phyloP scores from a whole-genome alignment of 176 grass and related monocot species.

The Olyra latifolia region DNA sequence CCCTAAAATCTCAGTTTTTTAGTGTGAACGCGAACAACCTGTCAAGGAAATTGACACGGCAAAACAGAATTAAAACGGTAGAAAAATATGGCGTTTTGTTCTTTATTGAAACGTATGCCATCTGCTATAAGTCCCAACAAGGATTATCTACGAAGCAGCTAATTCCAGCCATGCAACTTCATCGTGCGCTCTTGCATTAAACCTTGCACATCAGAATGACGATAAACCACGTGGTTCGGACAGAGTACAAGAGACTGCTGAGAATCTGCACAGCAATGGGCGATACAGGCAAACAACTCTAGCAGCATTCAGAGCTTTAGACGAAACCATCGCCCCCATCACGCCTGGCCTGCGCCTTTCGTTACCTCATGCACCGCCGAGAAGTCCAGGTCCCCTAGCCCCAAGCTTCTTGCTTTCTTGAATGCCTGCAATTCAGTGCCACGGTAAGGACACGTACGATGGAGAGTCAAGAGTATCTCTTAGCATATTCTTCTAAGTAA shows the following conservation, averaged over 20 bases:
- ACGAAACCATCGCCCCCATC: background rate
- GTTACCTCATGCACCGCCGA: conserved; percentile 69
- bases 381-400: conserved; percentile 82
- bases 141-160: background rate
- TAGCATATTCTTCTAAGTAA: too few relatives aligned
- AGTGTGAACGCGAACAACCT: too few relatives aligned
- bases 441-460: too few relatives aligned
- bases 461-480: too few relatives aligned
- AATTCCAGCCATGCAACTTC: background rate
- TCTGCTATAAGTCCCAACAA: background rate
- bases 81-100: background rate
- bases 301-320: conserved; percentile 24
- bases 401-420: conserved; percentile 85
- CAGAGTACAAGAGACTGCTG: background rate
- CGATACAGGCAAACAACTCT: background rate
- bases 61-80: background rate
- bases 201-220: conserved; percentile 6
- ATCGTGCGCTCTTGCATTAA: background rate
- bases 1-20: background rate
- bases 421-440: conserved; percentile 49
- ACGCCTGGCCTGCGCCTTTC: conserved; percentile 55
- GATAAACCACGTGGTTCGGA: background rate
- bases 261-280: background rate
- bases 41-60: background rate
- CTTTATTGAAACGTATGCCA: background rate